Percentiles rank a stretch among this genome's conserved stretches.
phyloP scores from a whole-genome alignment of 2,329 filamentous ascomycete species.

The Fusarium newnesense region DNA sequence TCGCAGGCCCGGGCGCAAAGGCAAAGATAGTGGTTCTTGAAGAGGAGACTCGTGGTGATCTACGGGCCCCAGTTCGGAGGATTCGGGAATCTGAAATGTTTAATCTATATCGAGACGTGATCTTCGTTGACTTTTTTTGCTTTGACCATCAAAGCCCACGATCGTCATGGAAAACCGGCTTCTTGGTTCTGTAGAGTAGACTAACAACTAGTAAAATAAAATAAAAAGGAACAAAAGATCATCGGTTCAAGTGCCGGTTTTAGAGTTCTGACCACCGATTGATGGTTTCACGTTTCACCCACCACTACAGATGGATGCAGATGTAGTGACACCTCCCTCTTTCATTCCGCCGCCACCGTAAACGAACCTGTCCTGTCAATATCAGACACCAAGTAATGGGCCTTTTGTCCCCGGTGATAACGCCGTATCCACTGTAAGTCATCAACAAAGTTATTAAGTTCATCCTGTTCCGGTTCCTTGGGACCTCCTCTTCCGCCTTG shows the following conservation, averaged over 20 bases:
- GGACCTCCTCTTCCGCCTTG: background rate
- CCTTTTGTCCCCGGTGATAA: background rate
- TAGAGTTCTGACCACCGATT: background rate
- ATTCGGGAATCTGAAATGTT: conserved; percentile 2
- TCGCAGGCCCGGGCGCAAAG: background rate
- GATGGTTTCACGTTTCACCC: conserved; percentile 1
- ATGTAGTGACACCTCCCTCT: background rate
- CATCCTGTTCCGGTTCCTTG: background rate
- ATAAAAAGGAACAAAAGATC: background rate
- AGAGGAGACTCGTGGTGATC: background rate
- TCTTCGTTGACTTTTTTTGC: background rate
- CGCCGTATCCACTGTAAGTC: background rate
- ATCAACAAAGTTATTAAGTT: background rate
- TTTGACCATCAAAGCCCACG: background rate
- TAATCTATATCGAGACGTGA: background rate
- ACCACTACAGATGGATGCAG: background rate
- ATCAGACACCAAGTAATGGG: background rate
- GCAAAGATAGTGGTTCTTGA: background rate
- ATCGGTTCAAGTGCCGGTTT: background rate
- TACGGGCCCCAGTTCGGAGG: background rate
- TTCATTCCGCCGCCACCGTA: background rate
- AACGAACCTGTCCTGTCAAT: background rate
- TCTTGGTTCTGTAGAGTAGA: background rate
- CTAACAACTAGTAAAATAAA: no score
- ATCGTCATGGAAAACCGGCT: background rate